A percentile compares a stretch with the other conserved stretches of the same genome.
Conservation (phyloP, 1,139 yeast genomes). For the Hyphopichia pseudoburtonii region DNA sequence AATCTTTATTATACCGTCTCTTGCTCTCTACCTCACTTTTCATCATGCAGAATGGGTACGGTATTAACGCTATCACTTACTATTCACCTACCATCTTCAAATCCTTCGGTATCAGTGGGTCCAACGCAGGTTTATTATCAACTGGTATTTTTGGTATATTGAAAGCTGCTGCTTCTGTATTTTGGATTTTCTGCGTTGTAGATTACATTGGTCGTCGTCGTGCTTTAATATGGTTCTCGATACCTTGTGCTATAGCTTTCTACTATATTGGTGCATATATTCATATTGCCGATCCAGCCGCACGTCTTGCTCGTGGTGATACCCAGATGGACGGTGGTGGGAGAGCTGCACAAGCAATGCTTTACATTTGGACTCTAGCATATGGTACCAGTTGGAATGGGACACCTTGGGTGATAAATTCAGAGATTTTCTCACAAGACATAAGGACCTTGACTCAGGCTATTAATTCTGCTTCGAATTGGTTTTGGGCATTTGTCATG, state of each 20-base stretch:
- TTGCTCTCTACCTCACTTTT: conserved; percentile 28
- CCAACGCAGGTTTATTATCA: conserved; percentile 47
- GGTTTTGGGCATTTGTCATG: conserved; percentile 53
- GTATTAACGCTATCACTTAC: conserved; percentile 35
- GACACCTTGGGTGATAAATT: conserved; percentile 49
- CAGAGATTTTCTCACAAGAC: conserved; percentile 45
- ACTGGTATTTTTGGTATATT: conserved; percentile 61
- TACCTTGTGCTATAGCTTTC: conserved; percentile 48
- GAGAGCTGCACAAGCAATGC: conserved; percentile 46
- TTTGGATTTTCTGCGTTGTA: conserved; percentile 46
- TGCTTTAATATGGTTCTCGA: conserved; percentile 40
- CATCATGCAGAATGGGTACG: conserved; percentile 34
- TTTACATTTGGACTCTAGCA: conserved; percentile 47
- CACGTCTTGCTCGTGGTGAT: conserved; percentile 24
- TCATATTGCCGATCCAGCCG: conserved; percentile 38
- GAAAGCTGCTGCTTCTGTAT: conserved; percentile 42
- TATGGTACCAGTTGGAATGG: conserved; percentile 49
- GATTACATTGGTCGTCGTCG: conserved; percentile 49
- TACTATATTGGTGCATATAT: conserved; percentile 52
- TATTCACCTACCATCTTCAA: conserved; percentile 34
- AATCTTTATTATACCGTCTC: conserved; percentile 24
- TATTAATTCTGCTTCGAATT: conserved; percentile 45
- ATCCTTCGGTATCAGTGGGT: conserved; percentile 29
- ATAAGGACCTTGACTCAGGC: conserved; percentile 44
- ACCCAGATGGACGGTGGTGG: conserved; percentile 36